Conservation (phyloP, 2,329 filamentous ascomycete genomes). For the Iodosphaeria phyllophila region DNA sequence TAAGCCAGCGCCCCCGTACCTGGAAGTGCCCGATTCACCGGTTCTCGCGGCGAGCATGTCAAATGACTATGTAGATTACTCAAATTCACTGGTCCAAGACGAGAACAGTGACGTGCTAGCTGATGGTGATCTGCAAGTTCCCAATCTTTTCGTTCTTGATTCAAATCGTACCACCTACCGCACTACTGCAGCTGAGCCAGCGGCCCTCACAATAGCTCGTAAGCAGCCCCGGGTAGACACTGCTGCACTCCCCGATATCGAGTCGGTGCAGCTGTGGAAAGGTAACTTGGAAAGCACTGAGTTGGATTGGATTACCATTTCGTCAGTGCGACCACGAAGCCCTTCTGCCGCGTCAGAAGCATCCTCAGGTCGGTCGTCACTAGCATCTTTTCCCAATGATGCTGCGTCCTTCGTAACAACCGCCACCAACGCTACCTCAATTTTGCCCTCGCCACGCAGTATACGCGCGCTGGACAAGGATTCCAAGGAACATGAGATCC, state of each 20-base stretch:
- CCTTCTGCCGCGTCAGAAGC: slow-evolving; percentile 8
- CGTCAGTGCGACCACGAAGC: slow-evolving; percentile 7
- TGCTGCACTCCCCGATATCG: slow-evolving; percentile 7
- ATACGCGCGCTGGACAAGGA: slow-evolving; percentile 1
- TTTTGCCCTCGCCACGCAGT: slow-evolving; percentile 2
- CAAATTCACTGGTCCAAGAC: no score
- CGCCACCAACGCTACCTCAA: slow-evolving; percentile 7
- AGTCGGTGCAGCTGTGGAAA: slow-evolving; percentile 10
- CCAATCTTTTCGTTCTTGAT: slow-evolving; percentile 14
- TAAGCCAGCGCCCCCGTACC: slow-evolving; percentile 1
- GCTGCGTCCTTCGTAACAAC: slow-evolving; percentile 6
- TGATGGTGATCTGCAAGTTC: not conserved
- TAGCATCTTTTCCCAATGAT: slow-evolving; percentile 7
- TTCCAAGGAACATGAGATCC: slow-evolving; percentile 3
- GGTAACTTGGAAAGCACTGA: slow-evolving; percentile 5
- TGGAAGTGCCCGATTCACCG: slow-evolving; percentile 2
- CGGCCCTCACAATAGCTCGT: slow-evolving; percentile 15
- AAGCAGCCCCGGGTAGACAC: slow-evolving; percentile 11
- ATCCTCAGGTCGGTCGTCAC: slow-evolving; percentile 5
- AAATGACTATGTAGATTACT: no score
- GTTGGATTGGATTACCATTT: slow-evolving; percentile 12
- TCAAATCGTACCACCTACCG: slow-evolving; percentile 12
- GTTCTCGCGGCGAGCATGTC: no score
- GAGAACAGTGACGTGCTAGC: no score
- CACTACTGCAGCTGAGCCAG: slow-evolving; percentile 14